phyloP scores from a whole-genome alignment of 164 flowering plant genomes.

The Vitis rupestris region DNA sequence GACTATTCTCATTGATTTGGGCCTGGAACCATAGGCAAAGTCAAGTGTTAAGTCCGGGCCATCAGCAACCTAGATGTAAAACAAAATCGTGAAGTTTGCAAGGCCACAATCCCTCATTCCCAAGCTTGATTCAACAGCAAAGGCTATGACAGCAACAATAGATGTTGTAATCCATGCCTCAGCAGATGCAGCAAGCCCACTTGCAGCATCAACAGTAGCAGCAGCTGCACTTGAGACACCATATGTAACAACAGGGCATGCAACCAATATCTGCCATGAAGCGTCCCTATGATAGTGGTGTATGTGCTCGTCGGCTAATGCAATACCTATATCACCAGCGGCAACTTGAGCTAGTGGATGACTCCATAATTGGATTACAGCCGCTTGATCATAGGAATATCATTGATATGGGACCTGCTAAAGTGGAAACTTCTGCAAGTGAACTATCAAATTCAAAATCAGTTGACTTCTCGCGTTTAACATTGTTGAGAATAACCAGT shows the following conservation, averaged over 20 bases:
- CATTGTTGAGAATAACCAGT: conserved; percentile 12
- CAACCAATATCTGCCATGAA: conserved; percentile 41
- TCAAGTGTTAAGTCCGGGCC: no score
- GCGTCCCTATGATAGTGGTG: conserved; percentile 79
- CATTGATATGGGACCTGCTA: no score
- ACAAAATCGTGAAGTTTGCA: no score
- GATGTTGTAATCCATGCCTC: conserved; percentile 68
- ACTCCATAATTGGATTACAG: no score
- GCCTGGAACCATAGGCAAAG: no score
- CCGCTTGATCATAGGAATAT: no score
- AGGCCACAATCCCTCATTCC: conserved; percentile 58
- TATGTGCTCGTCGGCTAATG: conserved; percentile 92
- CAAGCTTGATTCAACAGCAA: conserved; percentile 82
- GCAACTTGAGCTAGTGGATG: conserved; percentile 35
- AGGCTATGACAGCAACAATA: conserved; percentile 71
- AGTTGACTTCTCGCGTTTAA: no score
- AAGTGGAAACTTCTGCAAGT: no score
- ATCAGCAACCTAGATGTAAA: no score
- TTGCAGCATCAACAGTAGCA: conserved; percentile 65
- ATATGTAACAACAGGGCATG: conserved; percentile 60
- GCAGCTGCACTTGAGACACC: conserved; percentile 52
- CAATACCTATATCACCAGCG: conserved; percentile 93
- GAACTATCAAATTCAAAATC: no score
- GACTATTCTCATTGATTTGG: no score
- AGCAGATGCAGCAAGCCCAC: conserved; percentile 62